These are phyloP conservation scores for Penicillium daleae DNA, from an alignment of 495 filamentous ascomycete genomes.

Conservation along the genomic window DNA sequence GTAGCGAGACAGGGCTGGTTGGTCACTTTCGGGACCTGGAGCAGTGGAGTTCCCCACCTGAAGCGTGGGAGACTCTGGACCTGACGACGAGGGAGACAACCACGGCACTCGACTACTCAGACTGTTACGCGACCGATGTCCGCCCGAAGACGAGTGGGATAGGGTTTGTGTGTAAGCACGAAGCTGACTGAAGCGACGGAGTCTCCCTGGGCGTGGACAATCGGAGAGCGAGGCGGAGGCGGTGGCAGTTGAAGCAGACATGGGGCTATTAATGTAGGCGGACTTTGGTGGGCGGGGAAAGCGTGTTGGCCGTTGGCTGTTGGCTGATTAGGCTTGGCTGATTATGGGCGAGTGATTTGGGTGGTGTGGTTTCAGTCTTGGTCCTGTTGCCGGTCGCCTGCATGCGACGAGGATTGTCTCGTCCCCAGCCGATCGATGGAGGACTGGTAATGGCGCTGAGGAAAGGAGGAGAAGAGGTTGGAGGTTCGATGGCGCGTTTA, in stretches of 20 bases:
- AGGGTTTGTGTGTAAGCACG: slow-evolving; percentile 70
- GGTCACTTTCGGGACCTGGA: slow-evolving; percentile 44
- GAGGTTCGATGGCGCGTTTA: not conserved
- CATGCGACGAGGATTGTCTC: not conserved
- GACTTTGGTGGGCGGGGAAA: not conserved
- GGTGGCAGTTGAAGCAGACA: slow-evolving; percentile 47
- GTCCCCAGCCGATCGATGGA: not conserved
- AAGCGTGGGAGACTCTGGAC: slow-evolving; percentile 30
- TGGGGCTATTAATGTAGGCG: slow-evolving; percentile 15
- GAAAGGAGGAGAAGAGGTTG: not conserved
- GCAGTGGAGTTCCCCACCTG: slow-evolving; percentile 31
- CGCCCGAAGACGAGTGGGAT: slow-evolving; percentile 33
- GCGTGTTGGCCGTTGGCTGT: slow-evolving; percentile 1
- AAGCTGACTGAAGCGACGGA: slow-evolving; percentile 75
- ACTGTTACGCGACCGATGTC: slow-evolving; percentile 38
- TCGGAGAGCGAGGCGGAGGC: slow-evolving; percentile 45
- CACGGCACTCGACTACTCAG: slow-evolving; percentile 44
- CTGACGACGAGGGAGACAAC: slow-evolving; percentile 36
- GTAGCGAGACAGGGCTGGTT: slow-evolving; percentile 40
- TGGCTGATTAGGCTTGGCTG: not conserved
- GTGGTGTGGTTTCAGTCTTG: not conserved
- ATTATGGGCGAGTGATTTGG: not conserved
- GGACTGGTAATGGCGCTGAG: not conserved
- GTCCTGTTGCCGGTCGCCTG: not conserved
- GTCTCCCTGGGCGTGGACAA: slow-evolving; percentile 56